A percentile compares a stretch with the other conserved stretches of the same genome.
These are phyloP conservation scores for Neurospora sp. DNA, from an alignment of 495 filamentous ascomycete species.

Conservation along the genomic window DNA sequence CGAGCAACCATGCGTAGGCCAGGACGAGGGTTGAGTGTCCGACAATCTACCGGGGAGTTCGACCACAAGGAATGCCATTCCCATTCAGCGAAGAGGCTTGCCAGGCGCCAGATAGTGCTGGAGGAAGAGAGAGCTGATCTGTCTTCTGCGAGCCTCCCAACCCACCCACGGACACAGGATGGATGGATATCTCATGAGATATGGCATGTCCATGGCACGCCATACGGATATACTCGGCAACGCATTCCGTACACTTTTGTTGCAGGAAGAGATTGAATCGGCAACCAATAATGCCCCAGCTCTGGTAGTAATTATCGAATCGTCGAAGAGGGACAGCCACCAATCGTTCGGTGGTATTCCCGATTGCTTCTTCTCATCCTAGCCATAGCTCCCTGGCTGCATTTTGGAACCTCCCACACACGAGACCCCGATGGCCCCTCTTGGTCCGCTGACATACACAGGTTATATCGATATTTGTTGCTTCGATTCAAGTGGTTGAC, in stretches of 20 bases:
- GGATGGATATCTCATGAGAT: neutral
- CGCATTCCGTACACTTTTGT: neutral
- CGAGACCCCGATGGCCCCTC: neutral
- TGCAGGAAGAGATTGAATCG: neutral
- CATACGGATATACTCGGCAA: neutral
- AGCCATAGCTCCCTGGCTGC: neutral
- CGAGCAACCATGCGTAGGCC: neutral
- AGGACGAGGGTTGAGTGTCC: neutral
- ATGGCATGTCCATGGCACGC: neutral
- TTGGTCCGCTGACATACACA: neutral
- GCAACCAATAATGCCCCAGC: neutral
- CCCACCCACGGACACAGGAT: neutral
- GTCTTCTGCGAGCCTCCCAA: neutral
- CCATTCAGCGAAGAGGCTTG: neutral
- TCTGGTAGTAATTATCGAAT: neutral
- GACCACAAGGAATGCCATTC: neutral
- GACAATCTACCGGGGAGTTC: neutral
- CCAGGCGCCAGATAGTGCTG: neutral
- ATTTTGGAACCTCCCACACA: neutral
- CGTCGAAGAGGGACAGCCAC: neutral
- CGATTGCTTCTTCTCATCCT: neutral
- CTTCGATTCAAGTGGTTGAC: neutral
- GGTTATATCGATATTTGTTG: neutral
- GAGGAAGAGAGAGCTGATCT: neutral
- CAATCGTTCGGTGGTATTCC: neutral